Conservation (phyloP, 2,329 filamentous ascomycete genomes). For the Chaetomium globosum region DNA sequence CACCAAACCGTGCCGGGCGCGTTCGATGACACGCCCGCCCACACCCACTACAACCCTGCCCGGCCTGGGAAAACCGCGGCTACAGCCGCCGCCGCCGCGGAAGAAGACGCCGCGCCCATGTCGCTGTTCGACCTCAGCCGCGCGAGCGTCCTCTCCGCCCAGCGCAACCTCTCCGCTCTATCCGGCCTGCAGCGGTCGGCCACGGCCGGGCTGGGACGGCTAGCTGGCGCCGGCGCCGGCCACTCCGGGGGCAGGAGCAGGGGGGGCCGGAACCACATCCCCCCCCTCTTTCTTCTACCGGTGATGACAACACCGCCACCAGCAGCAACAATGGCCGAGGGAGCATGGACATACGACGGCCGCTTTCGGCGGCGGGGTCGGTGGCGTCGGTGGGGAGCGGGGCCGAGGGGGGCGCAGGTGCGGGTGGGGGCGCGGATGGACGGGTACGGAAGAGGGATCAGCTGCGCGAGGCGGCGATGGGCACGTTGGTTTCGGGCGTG, state of each 20-base stretch:
- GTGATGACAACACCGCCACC: not conserved
- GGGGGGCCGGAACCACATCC: not conserved
- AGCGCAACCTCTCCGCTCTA: constrained; percentile 60
- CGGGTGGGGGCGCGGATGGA: constrained; percentile 41
- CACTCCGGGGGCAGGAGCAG: not conserved
- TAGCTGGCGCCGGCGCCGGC: constrained; percentile 36
- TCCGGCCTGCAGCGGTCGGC: constrained; percentile 53
- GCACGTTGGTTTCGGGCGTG: constrained; percentile 67
- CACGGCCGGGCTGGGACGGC: constrained; percentile 38
- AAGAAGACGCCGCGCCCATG: constrained; percentile 61
- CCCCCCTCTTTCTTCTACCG: not conserved
- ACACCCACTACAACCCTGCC: too few relatives aligned
- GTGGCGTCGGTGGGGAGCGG: constrained; percentile 29
- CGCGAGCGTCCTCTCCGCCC: constrained; percentile 62
- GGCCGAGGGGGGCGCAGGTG: constrained; percentile 38
- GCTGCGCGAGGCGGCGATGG: constrained; percentile 65
- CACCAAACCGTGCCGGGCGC: constrained; percentile 54
- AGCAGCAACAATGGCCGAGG: constrained; percentile 2
- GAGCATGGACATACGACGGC: constrained; percentile 23
- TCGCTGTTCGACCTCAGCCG: constrained; percentile 66
- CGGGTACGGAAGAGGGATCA: constrained; percentile 72
- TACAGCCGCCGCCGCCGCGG: not conserved
- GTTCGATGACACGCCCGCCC: constrained; percentile 45
- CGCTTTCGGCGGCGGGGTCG: constrained; percentile 25
- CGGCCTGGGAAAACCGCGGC: too few relatives aligned